Conservation (phyloP, 106 monocot species). For the Gastrodia elata region DNA sequence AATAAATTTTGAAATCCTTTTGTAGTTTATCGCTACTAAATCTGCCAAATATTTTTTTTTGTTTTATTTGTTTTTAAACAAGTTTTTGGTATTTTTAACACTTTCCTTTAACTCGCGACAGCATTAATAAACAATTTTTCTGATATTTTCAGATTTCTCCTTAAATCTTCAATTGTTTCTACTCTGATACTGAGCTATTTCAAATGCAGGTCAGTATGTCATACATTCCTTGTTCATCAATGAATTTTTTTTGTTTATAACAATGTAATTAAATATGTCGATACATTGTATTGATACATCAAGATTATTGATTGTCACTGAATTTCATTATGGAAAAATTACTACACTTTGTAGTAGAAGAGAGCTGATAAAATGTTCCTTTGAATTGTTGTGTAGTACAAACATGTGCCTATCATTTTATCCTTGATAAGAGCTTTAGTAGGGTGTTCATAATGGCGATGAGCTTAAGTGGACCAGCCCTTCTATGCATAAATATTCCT, state of each 20-base stretch:
- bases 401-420: too few relatives aligned
- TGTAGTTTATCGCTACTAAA: background rate
- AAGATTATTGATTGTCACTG: background rate
- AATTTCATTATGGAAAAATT: background rate
- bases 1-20: background rate
- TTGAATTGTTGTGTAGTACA: background rate
- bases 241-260: background rate
- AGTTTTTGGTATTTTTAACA: background rate
- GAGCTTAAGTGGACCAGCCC: background rate
- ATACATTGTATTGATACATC: background rate
- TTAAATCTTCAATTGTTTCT: background rate
- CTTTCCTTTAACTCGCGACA: background rate
- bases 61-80: background rate
- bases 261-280: background rate
- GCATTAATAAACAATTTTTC: background rate
- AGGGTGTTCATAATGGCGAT: background rate
- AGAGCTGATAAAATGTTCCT: background rate
- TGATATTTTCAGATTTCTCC: background rate
- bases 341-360: background rate
- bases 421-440: too few relatives aligned
- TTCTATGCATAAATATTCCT: too few relatives aligned
- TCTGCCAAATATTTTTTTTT: background rate
- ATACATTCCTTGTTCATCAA: background rate
- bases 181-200: background rate
- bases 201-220: background rate